Conservation (phyloP, 345 rosid species). For the Abelmoschus esculentus region DNA sequence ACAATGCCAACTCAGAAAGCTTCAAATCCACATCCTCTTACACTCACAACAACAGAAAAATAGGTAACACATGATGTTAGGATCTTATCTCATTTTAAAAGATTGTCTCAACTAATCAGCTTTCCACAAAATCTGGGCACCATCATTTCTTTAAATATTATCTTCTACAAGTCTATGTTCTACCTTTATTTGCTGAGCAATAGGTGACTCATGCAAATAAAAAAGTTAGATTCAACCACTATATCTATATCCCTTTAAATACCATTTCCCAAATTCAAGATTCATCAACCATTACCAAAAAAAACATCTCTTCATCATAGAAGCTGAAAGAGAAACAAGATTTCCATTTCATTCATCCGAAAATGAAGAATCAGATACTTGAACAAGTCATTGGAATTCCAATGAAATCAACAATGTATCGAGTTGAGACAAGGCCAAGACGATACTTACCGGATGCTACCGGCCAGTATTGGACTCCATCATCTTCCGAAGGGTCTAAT, state of each 20-base stretch:
- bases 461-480: conserved; percentile 23
- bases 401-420: conserved; percentile 14
- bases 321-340: neutral
- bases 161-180: neutral
- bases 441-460: conserved; percentile 20
- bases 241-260: conserved; percentile 2
- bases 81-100: conserved; percentile 3
- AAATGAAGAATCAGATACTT: conserved; percentile 24
- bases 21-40: conserved; percentile 20
- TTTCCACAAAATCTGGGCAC: neutral
- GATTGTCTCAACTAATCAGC: conserved; percentile 16
- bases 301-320: neutral
- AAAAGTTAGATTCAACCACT: conserved; percentile 21
- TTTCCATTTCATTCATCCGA: neutral
- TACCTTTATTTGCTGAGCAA: conserved; percentile 21
- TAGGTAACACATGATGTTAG: neutral
- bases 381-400: conserved; percentile 23
- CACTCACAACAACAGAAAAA: neutral
- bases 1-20: conserved; percentile 43
- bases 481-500: conserved; percentile 26
- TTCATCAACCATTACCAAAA: conserved; percentile 6
- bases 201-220: conserved; percentile 25
- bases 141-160: neutral
- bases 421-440: conserved; percentile 27
- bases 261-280: conserved; percentile 5